Conservation (phyloP, 345 rosid genomes). For the Citrus cavaleriei region DNA sequence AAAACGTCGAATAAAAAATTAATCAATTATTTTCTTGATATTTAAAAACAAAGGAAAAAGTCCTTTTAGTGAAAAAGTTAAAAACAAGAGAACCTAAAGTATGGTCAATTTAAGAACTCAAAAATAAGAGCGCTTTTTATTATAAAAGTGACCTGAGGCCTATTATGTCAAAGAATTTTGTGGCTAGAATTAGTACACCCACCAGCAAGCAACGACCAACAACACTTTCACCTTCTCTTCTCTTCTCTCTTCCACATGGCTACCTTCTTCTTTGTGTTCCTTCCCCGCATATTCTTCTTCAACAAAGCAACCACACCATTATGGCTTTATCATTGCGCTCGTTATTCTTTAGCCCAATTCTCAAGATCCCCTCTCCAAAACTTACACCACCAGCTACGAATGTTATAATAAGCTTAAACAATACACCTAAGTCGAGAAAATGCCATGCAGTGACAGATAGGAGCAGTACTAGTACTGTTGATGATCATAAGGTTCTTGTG, state of each 20-base stretch:
- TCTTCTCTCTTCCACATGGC: neutral
- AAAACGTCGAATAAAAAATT: no score
- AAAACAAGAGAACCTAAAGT: no score
- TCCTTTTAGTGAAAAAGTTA: no score
- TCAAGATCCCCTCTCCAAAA: conserved; percentile 3
- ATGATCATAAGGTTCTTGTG: conserved; percentile 21
- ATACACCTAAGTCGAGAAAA: neutral
- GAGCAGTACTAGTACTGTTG: neutral
- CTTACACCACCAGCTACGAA: neutral
- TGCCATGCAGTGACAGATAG: conserved; percentile 35
- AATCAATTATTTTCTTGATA: no score
- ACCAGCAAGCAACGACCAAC: conserved; percentile 25
- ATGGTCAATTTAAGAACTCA: no score
- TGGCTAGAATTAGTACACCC: conserved; percentile 26
- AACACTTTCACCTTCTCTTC: neutral
- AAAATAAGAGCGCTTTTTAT: no score
- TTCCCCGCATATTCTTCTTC: neutral
- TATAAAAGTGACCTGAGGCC: no score
- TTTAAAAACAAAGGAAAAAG: no score
- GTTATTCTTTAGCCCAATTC: conserved; percentile 17
- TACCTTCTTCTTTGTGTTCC: neutral
- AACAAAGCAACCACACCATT: neutral
- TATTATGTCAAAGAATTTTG: conserved; percentile 1
- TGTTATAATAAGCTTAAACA: neutral
- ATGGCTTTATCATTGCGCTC: conserved; percentile 25